Percentiles rank a stretch among this genome's conserved stretches.
phyloP scores from a whole-genome alignment of 2,329 filamentous ascomycete species.

The Botrytis tulipae region DNA sequence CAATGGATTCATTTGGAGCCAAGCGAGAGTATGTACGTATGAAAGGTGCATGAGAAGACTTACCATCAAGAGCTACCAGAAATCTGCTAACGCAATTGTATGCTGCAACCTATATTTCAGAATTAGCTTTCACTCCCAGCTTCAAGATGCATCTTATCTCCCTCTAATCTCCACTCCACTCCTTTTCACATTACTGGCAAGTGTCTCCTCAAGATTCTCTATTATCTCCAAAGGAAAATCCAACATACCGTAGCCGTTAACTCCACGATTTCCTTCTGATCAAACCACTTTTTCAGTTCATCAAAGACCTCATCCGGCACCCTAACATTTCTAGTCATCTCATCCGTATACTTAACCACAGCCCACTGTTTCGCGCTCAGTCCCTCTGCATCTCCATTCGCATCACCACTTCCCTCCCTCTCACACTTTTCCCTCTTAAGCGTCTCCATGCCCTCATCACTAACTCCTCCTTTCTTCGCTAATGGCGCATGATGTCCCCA shows the following conservation, averaged over 20 bases:
- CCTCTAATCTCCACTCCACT: background rate
- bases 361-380: constrained; percentile 63
- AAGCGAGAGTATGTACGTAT: background rate
- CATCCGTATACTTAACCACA: constrained; percentile 72
- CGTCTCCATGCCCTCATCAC: constrained; percentile 34
- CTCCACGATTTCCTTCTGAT: constrained; percentile 74
- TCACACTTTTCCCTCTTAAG: constrained; percentile 23
- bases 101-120: constrained; percentile 53
- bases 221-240: background rate
- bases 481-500: constrained; percentile 76
- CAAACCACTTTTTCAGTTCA: constrained; percentile 59
- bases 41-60: constrained; percentile 35
- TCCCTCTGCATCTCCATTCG: constrained; percentile 37
- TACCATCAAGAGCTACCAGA: constrained; percentile 76
- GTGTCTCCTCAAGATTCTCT: background rate
- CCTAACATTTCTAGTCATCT: constrained; percentile 74
- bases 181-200: background rate
- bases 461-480: constrained; percentile 36
- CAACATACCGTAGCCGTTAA: constrained; percentile 62
- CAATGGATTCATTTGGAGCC: background rate
- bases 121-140: background rate
- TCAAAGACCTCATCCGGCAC: constrained; percentile 69
- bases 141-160: constrained; percentile 1
- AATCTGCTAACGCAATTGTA: constrained; percentile 88
- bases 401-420: constrained; percentile 32